Evolutionary conservation across 345 rosid genomes (phyloP), one percentile per base, ranked within the genome.

Genomic region (Eucalyptus sp.): DNA sequence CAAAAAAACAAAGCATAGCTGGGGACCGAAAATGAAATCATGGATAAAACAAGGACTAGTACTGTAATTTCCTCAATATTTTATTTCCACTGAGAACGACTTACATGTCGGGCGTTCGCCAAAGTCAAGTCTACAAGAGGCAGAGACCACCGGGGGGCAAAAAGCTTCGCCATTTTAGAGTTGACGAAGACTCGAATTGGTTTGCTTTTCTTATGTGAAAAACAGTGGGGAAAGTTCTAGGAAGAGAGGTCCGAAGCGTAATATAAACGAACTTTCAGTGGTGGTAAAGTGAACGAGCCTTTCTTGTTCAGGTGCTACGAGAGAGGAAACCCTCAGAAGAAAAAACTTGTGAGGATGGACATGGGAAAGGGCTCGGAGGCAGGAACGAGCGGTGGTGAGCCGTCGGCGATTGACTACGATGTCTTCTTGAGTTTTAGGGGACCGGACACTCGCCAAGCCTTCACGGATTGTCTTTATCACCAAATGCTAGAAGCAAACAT

Each of bases 351-450:
- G 22, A 33, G 24, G 16, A 33, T 68, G 43, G 44, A 33, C 10
- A 15, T 33, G 44, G 43, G 24, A 5, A 68, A 68, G 7, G 2
- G 44, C 12, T 31, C 13, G 22, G 7, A 33, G 24, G 80, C 44
- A 0, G 13, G 1, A 9, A 4, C 3, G 1, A 13, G 44, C 1
- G 44, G 44, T 0, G 13, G 24, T 68, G 43, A 8, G 44, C 37
- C 1, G 7, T 31, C 4, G 10, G 80, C 3, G 1, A 68, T 3
- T 68, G 44, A 68, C 4, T 16, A 68, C 0, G 13, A 68, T 0
- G 24, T 33, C 13, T 68, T 68, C 24, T 3, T 33, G 44, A 68
- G 1, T 68, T 68, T 31, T 13, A 68, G 13, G 2, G 80, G 24
- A 0, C 7, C 24, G 1, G 80, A 68, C 2, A 68, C 80, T 17